A percentile compares a stretch with the other conserved stretches of the same genome.
Evolutionary conservation across 345 rosid genomes (phyloP).

Genomic region (Citrus australasica): DNA sequence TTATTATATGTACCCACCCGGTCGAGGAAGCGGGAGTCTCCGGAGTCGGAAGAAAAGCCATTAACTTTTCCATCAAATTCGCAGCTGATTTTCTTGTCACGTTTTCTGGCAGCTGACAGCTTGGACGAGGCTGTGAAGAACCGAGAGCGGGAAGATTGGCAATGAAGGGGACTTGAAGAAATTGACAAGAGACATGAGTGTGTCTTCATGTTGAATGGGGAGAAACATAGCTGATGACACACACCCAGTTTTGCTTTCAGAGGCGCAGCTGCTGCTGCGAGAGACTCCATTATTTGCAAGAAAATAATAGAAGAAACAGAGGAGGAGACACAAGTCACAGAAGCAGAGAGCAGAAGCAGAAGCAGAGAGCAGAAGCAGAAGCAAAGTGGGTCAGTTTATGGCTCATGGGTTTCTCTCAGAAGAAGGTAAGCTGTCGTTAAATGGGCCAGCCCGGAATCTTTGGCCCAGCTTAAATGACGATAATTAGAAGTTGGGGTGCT

Average conservation of each 20-base stretch:
- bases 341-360: background rate
- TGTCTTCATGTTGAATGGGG: conserved; percentile 7
- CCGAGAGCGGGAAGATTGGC: conserved; percentile 26
- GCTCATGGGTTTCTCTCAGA: too few relatives aligned
- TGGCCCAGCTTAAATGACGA: background rate
- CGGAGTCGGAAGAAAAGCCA: conserved; percentile 46
- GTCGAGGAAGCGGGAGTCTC: conserved; percentile 75
- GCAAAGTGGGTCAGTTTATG: too few relatives aligned
- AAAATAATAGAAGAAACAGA: background rate
- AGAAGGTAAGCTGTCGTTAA: too few relatives aligned
- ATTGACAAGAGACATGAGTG: conserved; percentile 9
- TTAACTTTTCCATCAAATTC: conserved; percentile 56
- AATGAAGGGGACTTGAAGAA: conserved; percentile 16
- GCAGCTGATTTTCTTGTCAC: conserved; percentile 33
- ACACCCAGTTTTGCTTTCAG: background rate
- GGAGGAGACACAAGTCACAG: background rate
- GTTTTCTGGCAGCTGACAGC: conserved; percentile 27
- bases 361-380: background rate
- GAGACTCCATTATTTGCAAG: background rate
- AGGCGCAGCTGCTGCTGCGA: background rate
- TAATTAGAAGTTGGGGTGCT: too few relatives aligned
- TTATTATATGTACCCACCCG: conserved; percentile 34
- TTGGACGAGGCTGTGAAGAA: conserved; percentile 14
- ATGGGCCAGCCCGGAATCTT: background rate
- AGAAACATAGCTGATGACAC: background rate